These are phyloP conservation scores for Amoebophrya sp. DNA, from an alignment of 169 alveolate species.

Conservation along the genomic window DNA sequence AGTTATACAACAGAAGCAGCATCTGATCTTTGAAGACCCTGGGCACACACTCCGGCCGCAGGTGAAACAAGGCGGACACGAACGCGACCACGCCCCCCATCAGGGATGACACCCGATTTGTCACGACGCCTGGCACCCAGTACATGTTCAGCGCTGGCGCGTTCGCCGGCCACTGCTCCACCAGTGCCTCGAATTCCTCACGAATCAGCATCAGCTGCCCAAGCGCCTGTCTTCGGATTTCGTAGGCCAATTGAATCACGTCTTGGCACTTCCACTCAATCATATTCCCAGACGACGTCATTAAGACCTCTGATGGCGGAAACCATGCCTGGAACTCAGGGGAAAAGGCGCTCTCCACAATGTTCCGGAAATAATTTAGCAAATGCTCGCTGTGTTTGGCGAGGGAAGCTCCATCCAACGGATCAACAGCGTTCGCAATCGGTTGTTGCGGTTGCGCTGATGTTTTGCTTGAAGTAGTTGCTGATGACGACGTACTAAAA, in stretches of 20 bases:
- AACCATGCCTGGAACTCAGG: not conserved
- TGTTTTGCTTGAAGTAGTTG: no score
- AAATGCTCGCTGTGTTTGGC: no score
- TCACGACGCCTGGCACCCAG: not conserved
- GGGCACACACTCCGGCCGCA: conserved; percentile 13
- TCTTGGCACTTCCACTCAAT: not conserved
- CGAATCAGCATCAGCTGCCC: not conserved
- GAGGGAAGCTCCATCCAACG: no score
- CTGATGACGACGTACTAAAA: no score
- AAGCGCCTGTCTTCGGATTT: not conserved
- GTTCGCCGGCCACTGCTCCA: not conserved
- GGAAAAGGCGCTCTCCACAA: not conserved
- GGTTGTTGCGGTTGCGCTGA: no score
- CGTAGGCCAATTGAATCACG: not conserved
- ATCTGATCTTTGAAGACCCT: conserved; percentile 5
- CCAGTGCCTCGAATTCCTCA: not conserved
- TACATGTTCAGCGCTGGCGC: not conserved
- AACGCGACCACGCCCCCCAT: not conserved
- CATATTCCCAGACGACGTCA: not conserved
- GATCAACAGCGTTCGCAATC: no score
- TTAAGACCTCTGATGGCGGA: no score
- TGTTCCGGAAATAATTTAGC: not conserved
- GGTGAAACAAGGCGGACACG: not conserved
- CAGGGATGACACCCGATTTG: not conserved
- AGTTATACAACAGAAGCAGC: not conserved